These are phyloP conservation scores for Globisporangium splendens DNA, from an alignment of 352 stramenopile genomes.

Conservation along the genomic window DNA sequence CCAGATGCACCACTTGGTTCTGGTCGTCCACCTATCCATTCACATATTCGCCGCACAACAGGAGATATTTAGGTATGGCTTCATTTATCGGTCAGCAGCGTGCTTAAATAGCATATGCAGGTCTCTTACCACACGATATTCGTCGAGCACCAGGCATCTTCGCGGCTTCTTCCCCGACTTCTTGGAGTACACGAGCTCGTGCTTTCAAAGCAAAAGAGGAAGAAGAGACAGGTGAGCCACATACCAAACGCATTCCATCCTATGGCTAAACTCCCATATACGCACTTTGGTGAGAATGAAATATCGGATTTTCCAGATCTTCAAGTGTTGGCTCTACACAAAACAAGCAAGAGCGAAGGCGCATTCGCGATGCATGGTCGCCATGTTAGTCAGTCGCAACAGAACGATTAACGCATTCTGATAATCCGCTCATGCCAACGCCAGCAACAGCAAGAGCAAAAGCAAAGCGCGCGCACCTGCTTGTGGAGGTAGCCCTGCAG, in stretches of 20 bases:
- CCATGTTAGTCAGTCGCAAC: no score
- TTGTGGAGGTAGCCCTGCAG: slow-evolving; percentile 87
- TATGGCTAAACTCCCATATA: background rate
- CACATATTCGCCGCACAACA: background rate
- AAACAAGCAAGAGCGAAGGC: slow-evolving; percentile 5
- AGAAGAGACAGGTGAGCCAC: no score
- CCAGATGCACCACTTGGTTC: slow-evolving; percentile 63
- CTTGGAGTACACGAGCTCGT: slow-evolving; percentile 73
- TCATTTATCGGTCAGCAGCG: background rate
- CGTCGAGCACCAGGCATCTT: slow-evolving; percentile 36
- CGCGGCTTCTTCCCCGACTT: slow-evolving; percentile 79
- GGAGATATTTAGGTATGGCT: no score
- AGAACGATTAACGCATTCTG: no score
- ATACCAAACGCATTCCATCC: background rate
- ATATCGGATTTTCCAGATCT: slow-evolving; percentile 86
- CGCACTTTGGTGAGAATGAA: slow-evolving; percentile 74
- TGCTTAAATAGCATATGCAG: background rate
- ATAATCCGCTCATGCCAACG: no score
- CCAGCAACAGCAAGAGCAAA: background rate
- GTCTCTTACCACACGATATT: slow-evolving; percentile 58
- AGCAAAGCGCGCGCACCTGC: slow-evolving; percentile 29
- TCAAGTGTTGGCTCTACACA: slow-evolving; percentile 75
- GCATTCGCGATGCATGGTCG: background rate
- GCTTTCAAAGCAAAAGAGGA: slow-evolving; percentile 21
- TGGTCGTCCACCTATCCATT: slow-evolving; percentile 71